Evolutionary conservation across 2,329 filamentous ascomycete genomes (phyloP), one percentile per base, ranked within the genome.

Genomic region (Trichoderma sp.): DNA sequence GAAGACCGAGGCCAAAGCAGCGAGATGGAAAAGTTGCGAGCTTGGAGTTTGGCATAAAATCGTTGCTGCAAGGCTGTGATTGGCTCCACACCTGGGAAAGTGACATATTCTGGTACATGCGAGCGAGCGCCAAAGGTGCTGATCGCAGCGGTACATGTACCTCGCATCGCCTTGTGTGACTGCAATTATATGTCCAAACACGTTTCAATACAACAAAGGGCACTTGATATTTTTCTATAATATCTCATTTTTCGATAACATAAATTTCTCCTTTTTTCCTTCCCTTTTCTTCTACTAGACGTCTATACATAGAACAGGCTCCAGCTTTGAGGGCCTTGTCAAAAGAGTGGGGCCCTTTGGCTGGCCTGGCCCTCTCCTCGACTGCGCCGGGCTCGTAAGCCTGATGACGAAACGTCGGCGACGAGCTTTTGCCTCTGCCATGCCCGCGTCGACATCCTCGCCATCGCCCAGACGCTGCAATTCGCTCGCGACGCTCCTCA

Each of bases 11-110:
- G 16, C 33, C 47, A 24, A 56, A 31, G 66, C 24, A 27, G 43
- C 55, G 37, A 68, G 35, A 11, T 7, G 29, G 16, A 53, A 53
- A 59, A 47, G 62, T 33, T 3, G 31, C 40, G 35, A 37, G 63
- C 43, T 64, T 64, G 49, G 53, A 65, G 52, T 67, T 52, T 67
- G 37, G 40, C 55, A 58, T 52, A 72, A 72, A 71, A 72, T 71
- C 68, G 33, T 64, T 49, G 71, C 71, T 67, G 67, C 64, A 68
- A 65, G 55, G 61, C 68, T 69, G 60, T 65, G 68, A 69, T 69
- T 69, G 68, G 68, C 64, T 62, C 69, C 69, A 70, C 55, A 35
- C 14, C n/a, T 13, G 2, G 13, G n/a, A 19, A 47, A 57, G 52
- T 49, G 52, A 49, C 56, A 52, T 49, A 49, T 49, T 49, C n/a